Percentiles rank a stretch among this genome's conserved stretches.
Evolutionary conservation across 371 early-diverging fungal genomes (phyloP).

Genomic region (Syncephalastrum racemosum): DNA sequence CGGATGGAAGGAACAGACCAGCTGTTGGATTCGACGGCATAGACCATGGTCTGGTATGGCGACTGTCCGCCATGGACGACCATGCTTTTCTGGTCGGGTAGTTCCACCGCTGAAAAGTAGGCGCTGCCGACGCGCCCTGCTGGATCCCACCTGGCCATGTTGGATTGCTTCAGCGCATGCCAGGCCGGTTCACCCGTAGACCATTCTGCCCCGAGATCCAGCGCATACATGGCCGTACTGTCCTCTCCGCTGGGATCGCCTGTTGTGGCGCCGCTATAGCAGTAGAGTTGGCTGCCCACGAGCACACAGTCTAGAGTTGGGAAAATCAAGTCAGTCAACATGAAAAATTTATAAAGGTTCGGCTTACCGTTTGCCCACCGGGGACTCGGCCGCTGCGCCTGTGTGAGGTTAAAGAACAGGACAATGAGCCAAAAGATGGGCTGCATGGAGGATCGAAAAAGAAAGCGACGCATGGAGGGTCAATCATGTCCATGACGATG

Average conservation of each 20-base stretch:
- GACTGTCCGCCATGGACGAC: slow-evolving; percentile 29
- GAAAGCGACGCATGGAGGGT: too few species aligned
- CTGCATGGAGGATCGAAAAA: too few species aligned
- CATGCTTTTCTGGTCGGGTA: slow-evolving; percentile 19
- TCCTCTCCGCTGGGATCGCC: slow-evolving; percentile 7
- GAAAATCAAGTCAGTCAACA: not conserved
- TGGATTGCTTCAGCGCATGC: not conserved
- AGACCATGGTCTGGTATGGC: slow-evolving; percentile 12
- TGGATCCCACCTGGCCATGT: slow-evolving; percentile 2
- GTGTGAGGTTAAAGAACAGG: too few species aligned
- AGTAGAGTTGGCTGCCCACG: slow-evolving; percentile 16
- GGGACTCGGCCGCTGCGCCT: not conserved
- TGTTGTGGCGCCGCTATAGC: slow-evolving; percentile 25
- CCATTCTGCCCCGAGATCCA: slow-evolving; percentile 24
- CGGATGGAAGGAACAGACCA: slow-evolving; percentile 8
- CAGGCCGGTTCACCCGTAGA: slow-evolving; percentile 29
- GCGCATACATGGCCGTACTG: slow-evolving; percentile 17
- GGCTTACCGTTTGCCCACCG: slow-evolving; percentile 7
- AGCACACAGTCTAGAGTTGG: slow-evolving; percentile 27
- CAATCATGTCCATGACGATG: too few species aligned
- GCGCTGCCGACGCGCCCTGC: slow-evolving; percentile 3
- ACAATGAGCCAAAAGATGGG: too few species aligned
- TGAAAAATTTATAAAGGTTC: too few species aligned
- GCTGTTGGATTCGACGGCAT: slow-evolving; percentile 17
- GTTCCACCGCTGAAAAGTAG: slow-evolving; percentile 26